Evolutionary conservation across 1,284 basidiomycete genomes (phyloP), one percentile per base, ranked within the genome.

Genomic region (Malassezia psittaci): DNA sequence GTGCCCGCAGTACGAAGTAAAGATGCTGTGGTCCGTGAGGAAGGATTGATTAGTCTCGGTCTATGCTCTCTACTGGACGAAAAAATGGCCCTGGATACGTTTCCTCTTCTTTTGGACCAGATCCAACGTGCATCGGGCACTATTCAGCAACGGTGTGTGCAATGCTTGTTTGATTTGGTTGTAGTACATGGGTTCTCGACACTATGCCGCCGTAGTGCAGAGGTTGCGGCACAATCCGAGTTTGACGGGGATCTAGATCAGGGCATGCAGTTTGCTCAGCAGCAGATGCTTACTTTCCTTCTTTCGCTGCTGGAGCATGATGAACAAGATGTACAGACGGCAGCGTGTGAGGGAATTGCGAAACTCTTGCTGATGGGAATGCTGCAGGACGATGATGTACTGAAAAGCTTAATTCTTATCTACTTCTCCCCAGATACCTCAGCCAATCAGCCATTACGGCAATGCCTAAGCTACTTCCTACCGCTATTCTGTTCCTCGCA

Each of bases 381-480:
- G 48, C 53, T 61, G 11, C 53, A 57, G 10, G 68, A 69, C 29
- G 70, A 74, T 53, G 71, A 69, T 47, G 69, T 93, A 1, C 77
- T 96, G 21, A 82, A 83, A 63, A 84, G 83, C 53, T 81, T 96
- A 2, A 81, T 90, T 1, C 76, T 90, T 32, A 81, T 85, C 19
- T 98, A 93, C 76, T 83, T 96, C 63, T 88, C 87, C 0, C 88
- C 89, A 1, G 84, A 88, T 57, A 94, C 90, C 0, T 80, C 79
- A 12, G 82, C 84, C 38, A 96, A 96, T 69, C 85, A 87, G 67
- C 83, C 89, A 60, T 78, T 96, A 32, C 80, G 90, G 51, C 93
- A 96, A 76, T 96, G 90, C 72, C 78, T 98, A 24, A 85, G 89
- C 16, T 96, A 96, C 77, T 96, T 96, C 79, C 85, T 98, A 77